phyloP scores from a whole-genome alignment of 495 filamentous ascomycete genomes.

The Penicillium waksmanii region DNA sequence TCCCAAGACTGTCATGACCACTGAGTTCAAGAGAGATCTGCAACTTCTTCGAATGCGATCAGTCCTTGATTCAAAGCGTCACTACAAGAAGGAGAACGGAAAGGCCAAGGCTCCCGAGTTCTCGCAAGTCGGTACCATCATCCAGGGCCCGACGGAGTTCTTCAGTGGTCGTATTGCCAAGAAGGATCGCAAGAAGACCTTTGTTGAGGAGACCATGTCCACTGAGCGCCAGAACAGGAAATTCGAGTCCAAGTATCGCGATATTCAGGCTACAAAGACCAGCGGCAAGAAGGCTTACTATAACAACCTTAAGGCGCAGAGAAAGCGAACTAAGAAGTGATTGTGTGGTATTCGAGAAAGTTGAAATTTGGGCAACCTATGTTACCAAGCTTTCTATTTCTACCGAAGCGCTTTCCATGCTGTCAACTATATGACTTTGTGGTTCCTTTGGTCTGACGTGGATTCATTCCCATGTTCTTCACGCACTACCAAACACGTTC shows the following conservation, averaged over 20 bases:
- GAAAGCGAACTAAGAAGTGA: slow-evolving; percentile 47
- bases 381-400: not conserved
- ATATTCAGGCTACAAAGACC: slow-evolving; percentile 66
- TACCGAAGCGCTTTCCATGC: not conserved
- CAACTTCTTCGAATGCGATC: slow-evolving; percentile 86
- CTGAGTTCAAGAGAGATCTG: slow-evolving; percentile 83
- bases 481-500: slow-evolving; percentile 28
- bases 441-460: not conserved
- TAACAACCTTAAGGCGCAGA: slow-evolving; percentile 64
- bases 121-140: slow-evolving; percentile 85
- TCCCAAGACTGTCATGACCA: slow-evolving; percentile 78
- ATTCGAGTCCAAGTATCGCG: slow-evolving; percentile 72
- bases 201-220: slow-evolving; percentile 85
- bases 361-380: not conserved
- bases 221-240: slow-evolving; percentile 59
- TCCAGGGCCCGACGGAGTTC: slow-evolving; percentile 89
- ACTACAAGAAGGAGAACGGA: slow-evolving; percentile 83
- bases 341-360: not conserved
- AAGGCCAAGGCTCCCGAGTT: slow-evolving; percentile 73
- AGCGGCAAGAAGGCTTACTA: slow-evolving; percentile 77
- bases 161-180: slow-evolving; percentile 76
- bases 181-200: slow-evolving; percentile 85
- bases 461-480: slow-evolving; percentile 5
- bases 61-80: slow-evolving; percentile 84
- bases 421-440: not conserved